Percentiles rank a stretch among this genome's conserved stretches.
Evolutionary conservation across 345 rosid genomes (phyloP).

Genomic region (Sonneratia caseolaris): DNA sequence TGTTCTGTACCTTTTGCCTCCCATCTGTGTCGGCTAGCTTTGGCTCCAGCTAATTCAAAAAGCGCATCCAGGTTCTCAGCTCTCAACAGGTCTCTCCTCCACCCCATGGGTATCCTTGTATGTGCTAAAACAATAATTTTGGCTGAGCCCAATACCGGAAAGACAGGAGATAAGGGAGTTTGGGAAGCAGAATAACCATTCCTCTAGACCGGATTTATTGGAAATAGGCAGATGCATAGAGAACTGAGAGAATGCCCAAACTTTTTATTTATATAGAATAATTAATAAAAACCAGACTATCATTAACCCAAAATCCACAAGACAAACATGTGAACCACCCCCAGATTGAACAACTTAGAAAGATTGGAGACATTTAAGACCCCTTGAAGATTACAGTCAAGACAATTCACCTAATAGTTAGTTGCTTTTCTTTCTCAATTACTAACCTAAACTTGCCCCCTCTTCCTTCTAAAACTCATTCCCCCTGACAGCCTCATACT

Average conservation of each 20-base stretch:
- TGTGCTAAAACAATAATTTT: background rate
- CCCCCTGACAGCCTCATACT: slow-evolving; percentile 4
- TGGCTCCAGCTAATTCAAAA: background rate
- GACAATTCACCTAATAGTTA: slow-evolving; percentile 3
- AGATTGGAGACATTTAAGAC: background rate
- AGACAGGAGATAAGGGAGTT: background rate
- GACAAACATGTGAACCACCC: slow-evolving; percentile 4
- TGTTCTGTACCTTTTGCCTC: background rate
- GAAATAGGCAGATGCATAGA: background rate
- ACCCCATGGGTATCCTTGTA: background rate
- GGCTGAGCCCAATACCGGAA: background rate
- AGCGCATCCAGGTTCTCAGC: background rate
- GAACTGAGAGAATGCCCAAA: background rate
- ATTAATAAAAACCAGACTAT: background rate
- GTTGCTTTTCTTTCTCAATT: background rate
- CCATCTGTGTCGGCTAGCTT: background rate
- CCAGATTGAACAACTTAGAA: background rate
- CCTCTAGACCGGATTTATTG: background rate
- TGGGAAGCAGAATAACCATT: background rate
- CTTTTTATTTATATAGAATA: background rate
- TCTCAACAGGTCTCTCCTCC: background rate
- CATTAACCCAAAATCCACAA: slow-evolving; percentile 8
- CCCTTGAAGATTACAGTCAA: background rate
- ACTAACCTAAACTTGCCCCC: background rate
- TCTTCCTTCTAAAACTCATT: background rate